These are phyloP conservation scores for Melampsora larici-populina DNA, from an alignment of 1,284 basidiomycete genomes.

Conservation along the genomic window DNA sequence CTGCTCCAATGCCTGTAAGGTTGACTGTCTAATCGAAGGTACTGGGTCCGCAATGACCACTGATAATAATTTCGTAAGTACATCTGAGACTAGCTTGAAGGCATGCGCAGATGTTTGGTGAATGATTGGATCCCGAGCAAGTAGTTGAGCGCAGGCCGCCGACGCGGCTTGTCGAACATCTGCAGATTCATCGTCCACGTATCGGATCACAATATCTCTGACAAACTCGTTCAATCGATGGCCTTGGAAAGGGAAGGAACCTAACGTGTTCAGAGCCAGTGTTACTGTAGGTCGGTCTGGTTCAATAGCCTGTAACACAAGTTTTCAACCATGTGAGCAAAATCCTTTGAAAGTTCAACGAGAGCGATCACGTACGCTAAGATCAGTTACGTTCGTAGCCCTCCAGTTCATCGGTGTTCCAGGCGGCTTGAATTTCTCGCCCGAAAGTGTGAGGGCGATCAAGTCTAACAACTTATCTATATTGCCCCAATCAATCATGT, in stretches of 20 bases:
- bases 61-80: conserved; percentile 91
- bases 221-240: conserved; percentile 97
- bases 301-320: conserved; percentile 22
- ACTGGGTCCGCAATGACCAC: conserved; percentile 99
- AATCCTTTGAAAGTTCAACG: not conserved
- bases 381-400: conserved; percentile 37
- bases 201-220: conserved; percentile 83
- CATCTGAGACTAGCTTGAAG: conserved; percentile 95
- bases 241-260: conserved; percentile 90
- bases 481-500: not conserved
- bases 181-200: conserved; percentile 85
- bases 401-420: conserved; percentile 61
- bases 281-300: conserved; percentile 60
- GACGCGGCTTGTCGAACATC: conserved; percentile 89
- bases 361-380: conserved; percentile 21
- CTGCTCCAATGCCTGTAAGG: conserved; percentile 82
- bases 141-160: conserved; percentile 83
- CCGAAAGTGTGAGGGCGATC: conserved; percentile 73
- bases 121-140: conserved; percentile 92
- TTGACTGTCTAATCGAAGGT: conserved; percentile 76
- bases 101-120: conserved; percentile 94
- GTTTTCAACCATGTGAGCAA: conserved; percentile 36
- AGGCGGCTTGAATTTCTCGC: conserved; percentile 77
- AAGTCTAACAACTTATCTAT: conserved; percentile 80
- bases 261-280: conserved; percentile 81